Base-by-base conservation (phyloP, 176 grass and related monocot genomes). In the Oryza glumipatula region DNA sequence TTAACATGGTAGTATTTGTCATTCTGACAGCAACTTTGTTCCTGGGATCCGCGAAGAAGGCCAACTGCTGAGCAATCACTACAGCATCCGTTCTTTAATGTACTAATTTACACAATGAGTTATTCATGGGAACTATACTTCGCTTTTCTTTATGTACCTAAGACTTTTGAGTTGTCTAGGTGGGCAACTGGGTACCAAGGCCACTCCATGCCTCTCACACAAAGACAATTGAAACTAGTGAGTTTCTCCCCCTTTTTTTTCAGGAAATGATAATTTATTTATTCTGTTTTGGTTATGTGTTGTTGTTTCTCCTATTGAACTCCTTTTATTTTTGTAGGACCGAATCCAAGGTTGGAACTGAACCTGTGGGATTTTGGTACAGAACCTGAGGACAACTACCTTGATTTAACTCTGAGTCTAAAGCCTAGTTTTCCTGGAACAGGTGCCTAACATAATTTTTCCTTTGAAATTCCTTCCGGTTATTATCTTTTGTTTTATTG, bases 41-140 rank as follows among this genome's bases (percentile, higher is more conserved):
- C 92, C 63, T 97, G 95, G 95, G 92, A 97, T 88, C 95, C 90
- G 11, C 84, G 16, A 80, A 93, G 84, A 73, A 92, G 95, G 84
- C 92, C 95, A 86, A 94, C 86, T 63, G 92, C 90, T 54, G 95
- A 97, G 82, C 92, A 97, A 88, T 77, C 86, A 76, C 80, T 97
- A 80, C 92, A 93, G 0, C 95, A 97, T 73, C 90, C 95, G 26
- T 97, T 94, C 88, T 97, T 97, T 88, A 90, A 94, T 82, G 95
- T 97, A 97, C 74, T 79, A 28, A 45, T 76, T 72, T 84, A 19
- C 41, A 39, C 58, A 65, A 74, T 76, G 22, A 52, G 6, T 35
- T 86, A 5, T 77, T 9, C 79, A 45, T 68, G 54, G 63, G 61
- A 79, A n/a, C 48, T 39, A 54, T 83, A 6, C 11, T 33, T 52